phyloP scores from a whole-genome alignment of 78 protist species.

The Pelomyxa schiedti region DNA sequence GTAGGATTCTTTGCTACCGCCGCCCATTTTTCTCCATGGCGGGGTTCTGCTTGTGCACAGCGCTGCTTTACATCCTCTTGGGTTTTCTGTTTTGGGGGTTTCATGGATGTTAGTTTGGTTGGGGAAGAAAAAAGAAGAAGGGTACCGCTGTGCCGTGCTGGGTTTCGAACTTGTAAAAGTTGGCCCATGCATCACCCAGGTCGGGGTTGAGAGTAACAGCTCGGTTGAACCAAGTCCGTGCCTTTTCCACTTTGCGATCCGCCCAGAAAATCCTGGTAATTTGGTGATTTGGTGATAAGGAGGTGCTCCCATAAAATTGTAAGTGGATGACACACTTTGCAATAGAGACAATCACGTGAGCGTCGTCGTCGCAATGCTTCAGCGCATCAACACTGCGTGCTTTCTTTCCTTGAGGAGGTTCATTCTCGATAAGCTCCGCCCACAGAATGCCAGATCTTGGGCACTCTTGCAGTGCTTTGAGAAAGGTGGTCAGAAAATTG shows the following conservation, averaged over 20 bases:
- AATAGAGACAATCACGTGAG: slow-evolving; percentile 28
- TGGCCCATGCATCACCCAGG: slow-evolving; percentile 90
- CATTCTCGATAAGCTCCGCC: slow-evolving; percentile 73
- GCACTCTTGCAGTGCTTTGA: slow-evolving; percentile 78
- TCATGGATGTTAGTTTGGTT: background rate
- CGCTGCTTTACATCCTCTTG: slow-evolving; percentile 26
- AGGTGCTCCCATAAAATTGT: background rate
- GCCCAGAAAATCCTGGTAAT: slow-evolving; percentile 72
- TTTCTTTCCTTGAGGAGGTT: slow-evolving; percentile 27
- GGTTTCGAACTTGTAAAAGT: slow-evolving; percentile 51
- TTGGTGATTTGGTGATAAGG: background rate
- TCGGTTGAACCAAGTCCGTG: slow-evolving; percentile 76
- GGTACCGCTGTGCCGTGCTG: slow-evolving; percentile 72
- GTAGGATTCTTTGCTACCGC: slow-evolving; percentile 44
- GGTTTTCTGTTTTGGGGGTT: slow-evolving; percentile 8
- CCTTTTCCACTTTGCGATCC: slow-evolving; percentile 70
- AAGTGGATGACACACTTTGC: slow-evolving; percentile 20
- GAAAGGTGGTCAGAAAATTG: no score
- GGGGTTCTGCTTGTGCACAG: slow-evolving; percentile 70
- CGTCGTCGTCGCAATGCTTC: slow-evolving; percentile 50
- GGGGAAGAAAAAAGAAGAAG: background rate
- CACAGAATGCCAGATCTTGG: slow-evolving; percentile 77
- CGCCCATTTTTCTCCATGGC: slow-evolving; percentile 72
- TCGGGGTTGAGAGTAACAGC: slow-evolving; percentile 57
- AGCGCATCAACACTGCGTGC: slow-evolving; percentile 59